These are phyloP conservation scores for Erysiphe pisi DNA, from an alignment of 2,329 filamentous ascomycete genomes.

Conservation along the genomic window DNA sequence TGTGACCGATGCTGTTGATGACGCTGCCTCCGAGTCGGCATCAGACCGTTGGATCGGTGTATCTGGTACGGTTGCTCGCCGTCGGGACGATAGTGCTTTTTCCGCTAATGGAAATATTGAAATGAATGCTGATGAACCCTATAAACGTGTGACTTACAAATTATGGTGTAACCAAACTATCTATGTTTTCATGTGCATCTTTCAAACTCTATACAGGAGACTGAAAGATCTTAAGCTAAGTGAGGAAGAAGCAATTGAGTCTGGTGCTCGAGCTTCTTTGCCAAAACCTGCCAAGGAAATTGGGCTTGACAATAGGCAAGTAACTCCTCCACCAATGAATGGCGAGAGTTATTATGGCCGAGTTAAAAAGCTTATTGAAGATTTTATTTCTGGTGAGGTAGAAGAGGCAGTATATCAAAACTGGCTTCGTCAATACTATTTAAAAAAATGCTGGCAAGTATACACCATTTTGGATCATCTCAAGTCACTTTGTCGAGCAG, in stretches of 20 bases:
- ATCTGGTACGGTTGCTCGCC: slow-evolving; percentile 43
- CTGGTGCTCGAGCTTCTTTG: slow-evolving; percentile 61
- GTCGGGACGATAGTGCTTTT: slow-evolving; percentile 31
- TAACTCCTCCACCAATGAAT: slow-evolving; percentile 57
- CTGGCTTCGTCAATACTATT: slow-evolving; percentile 79
- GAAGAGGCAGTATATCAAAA: slow-evolving; percentile 82
- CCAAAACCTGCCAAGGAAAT: slow-evolving; percentile 74
- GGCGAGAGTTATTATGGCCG: slow-evolving; percentile 68
- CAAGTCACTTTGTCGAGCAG: slow-evolving; percentile 67
- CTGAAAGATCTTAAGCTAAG: slow-evolving; percentile 73
- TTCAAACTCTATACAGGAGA: slow-evolving; percentile 80
- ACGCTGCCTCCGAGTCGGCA: slow-evolving; percentile 50
- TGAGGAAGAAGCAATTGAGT: slow-evolving; percentile 59
- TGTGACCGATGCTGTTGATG: slow-evolving; percentile 49
- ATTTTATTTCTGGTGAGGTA: slow-evolving; percentile 69
- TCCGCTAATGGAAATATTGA: slow-evolving; percentile 49
- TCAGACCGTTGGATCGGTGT: slow-evolving; percentile 56
- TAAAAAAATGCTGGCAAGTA: slow-evolving; percentile 81
- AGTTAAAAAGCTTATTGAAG: slow-evolving; percentile 74
- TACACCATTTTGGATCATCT: slow-evolving; percentile 90
- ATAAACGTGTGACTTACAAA: slow-evolving; percentile 70
- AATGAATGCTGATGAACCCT: slow-evolving; percentile 67
- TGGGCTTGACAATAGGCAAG: slow-evolving; percentile 66
- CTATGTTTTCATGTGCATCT: slow-evolving; percentile 89
- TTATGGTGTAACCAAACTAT: slow-evolving; percentile 86